phyloP scores from a whole-genome alignment of 805 yeast species.

The Candida ulmi region DNA sequence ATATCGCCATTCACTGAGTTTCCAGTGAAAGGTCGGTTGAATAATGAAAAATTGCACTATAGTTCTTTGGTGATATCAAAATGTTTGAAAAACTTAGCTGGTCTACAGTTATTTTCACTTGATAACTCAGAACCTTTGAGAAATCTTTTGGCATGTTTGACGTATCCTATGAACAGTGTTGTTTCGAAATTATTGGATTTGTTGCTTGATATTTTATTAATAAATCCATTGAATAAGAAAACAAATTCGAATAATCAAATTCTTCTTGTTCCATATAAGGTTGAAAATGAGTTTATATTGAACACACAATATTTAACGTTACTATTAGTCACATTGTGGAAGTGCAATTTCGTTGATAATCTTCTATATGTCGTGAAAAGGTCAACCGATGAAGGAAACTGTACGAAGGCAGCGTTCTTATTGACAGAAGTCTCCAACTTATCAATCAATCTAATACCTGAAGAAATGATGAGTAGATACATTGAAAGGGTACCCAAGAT shows the following conservation, averaged over 20 bases:
- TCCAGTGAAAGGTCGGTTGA: constrained; percentile 40
- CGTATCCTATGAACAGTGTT: constrained; percentile 48
- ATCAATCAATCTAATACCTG: constrained; percentile 51
- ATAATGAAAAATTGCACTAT: constrained; percentile 51
- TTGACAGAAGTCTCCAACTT: constrained; percentile 56
- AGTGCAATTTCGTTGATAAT: constrained; percentile 46
- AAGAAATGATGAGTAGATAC: constrained; percentile 27
- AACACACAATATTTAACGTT: constrained; percentile 65
- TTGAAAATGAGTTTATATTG: constrained; percentile 37
- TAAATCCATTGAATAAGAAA: constrained; percentile 40
- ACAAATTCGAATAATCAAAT: constrained; percentile 10
- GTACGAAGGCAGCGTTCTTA: constrained; percentile 57
- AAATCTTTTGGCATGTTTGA: constrained; percentile 56
- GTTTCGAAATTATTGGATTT: constrained; percentile 67
- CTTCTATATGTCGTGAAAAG: constrained; percentile 38
- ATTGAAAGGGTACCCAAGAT: constrained; percentile 1
- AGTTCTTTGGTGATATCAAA: constrained; percentile 54
- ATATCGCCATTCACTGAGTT: constrained; percentile 69
- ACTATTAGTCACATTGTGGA: constrained; percentile 47
- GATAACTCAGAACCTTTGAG: constrained; percentile 50
- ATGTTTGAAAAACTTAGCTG: constrained; percentile 70
- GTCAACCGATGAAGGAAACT: constrained; percentile 37
- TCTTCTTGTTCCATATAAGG: constrained; percentile 23
- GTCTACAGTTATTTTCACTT: constrained; percentile 59
- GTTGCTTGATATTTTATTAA: constrained; percentile 59